A percentile compares a stretch with the other conserved stretches of the same genome.
phyloP scores from a whole-genome alignment of 2,329 filamentous ascomycete species.

The Ceratocystis colombiana region DNA sequence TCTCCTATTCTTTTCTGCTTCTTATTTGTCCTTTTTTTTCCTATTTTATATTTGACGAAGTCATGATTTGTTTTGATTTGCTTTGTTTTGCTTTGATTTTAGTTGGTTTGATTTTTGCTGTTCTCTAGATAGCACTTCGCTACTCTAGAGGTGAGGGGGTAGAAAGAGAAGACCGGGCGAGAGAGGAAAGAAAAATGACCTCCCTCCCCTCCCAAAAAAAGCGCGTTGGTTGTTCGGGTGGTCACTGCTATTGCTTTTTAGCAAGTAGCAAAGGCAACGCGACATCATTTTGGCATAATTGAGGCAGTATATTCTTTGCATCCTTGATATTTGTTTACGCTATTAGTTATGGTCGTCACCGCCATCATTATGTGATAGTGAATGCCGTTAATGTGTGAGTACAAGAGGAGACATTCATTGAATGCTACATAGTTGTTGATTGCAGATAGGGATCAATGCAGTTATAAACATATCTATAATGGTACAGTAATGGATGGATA shows the following conservation, averaged over 20 bases:
- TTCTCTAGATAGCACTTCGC: conserved; percentile 22
- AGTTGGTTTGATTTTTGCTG: conserved; percentile 13
- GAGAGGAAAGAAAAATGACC: conserved; percentile 9
- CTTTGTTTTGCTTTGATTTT: conserved; percentile 12
- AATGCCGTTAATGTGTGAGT: too few relatives aligned
- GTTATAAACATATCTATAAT: too few relatives aligned
- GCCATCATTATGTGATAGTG: too few relatives aligned
- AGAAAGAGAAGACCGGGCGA: neutral
- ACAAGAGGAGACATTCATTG: too few relatives aligned
- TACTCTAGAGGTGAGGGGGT: conserved; percentile 3
- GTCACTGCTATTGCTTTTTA: neutral
- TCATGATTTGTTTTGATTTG: conserved; percentile 16
- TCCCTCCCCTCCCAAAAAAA: neutral
- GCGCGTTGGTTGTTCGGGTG: neutral
- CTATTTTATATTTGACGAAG: conserved; percentile 16
- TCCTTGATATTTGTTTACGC: too few relatives aligned
- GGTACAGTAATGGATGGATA: too few relatives aligned
- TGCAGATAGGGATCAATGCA: too few relatives aligned
- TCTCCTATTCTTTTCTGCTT: conserved; percentile 7
- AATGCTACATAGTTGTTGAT: too few relatives aligned
- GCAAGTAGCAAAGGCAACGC: neutral
- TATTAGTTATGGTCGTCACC: too few relatives aligned
- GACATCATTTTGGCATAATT: too few relatives aligned
- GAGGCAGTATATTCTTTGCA: too few relatives aligned
- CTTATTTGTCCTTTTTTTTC: conserved; percentile 11